These are phyloP conservation scores for Nitzschia sp. DNA, from an alignment of 108 stramenopile species.

Conservation along the genomic window DNA sequence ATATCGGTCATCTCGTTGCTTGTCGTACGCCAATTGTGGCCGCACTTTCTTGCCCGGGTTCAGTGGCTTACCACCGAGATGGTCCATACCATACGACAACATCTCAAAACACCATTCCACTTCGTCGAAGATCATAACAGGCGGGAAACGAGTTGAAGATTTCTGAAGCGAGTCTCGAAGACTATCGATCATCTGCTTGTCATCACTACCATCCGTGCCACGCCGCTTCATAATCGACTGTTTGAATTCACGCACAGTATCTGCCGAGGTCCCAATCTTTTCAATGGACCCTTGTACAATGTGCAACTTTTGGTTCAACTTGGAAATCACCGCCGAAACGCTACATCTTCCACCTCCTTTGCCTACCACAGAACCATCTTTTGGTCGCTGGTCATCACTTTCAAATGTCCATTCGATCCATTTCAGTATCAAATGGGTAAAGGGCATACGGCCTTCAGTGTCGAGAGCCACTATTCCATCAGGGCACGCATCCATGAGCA, in stretches of 20 bases:
- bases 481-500: constrained; percentile 19
- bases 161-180: no score
- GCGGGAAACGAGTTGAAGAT: constrained; percentile 20
- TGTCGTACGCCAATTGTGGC: background rate
- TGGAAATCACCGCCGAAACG: background rate
- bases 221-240: no score
- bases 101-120: constrained; percentile 31
- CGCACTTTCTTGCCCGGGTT: background rate
- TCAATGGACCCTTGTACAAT: background rate
- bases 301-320: background rate
- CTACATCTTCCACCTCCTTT: no score
- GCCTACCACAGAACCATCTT: background rate
- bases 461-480: constrained; percentile 11
- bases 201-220: no score
- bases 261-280: no score
- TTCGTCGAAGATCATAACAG: constrained; percentile 20
- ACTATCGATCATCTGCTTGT: no score
- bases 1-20: constrained; percentile 1
- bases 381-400: background rate
- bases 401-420: constrained; percentile 23
- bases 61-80: constrained; percentile 16
- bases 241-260: no score
- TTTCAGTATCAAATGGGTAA: constrained; percentile 7
- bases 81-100: constrained; percentile 24
- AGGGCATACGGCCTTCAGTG: constrained; percentile 17